Conservation (phyloP, 331 rosid species). For the Quercus phellos region DNA sequence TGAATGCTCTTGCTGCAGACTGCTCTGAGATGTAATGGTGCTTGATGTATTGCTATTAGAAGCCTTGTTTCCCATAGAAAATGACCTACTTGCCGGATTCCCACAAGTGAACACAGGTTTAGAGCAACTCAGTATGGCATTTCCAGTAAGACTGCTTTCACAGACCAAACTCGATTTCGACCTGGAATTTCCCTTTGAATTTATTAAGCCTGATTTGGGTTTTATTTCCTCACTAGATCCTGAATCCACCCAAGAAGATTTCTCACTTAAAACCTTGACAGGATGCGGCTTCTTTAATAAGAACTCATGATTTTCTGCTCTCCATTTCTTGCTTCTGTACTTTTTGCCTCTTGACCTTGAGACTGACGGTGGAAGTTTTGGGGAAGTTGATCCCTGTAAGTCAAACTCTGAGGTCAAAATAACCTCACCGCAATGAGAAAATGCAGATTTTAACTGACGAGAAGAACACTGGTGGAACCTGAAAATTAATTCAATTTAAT, state of each 20-base stretch:
- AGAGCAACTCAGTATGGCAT: conserved; percentile 11
- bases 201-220: conserved; percentile 22
- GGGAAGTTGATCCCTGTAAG: conserved; percentile 34
- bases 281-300: conserved; percentile 35
- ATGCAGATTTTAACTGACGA: conserved; percentile 47
- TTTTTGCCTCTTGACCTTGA: conserved; percentile 76
- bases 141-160: conserved; percentile 27
- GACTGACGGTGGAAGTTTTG: conserved; percentile 56
- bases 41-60: conserved; percentile 32
- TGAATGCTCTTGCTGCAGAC: conserved; percentile 25
- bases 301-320: conserved; percentile 26
- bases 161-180: conserved; percentile 28
- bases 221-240: conserved; percentile 36
- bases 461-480: conserved; percentile 80
- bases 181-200: conserved; percentile 26
- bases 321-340: conserved; percentile 54
- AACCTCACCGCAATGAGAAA: conserved; percentile 43
- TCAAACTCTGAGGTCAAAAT: conserved; percentile 30
- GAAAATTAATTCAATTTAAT: conserved; percentile 21
- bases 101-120: conserved; percentile 23
- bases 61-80: conserved; percentile 28
- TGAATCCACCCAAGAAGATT: conserved; percentile 21
- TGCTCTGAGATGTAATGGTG: conserved; percentile 43
- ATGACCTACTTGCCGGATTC: conserved; percentile 22
- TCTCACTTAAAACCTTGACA: conserved; percentile 29